These are phyloP conservation scores for Coemansia sp. DNA, from an alignment of 192 early-diverging fungal species.

Conservation along the genomic window DNA sequence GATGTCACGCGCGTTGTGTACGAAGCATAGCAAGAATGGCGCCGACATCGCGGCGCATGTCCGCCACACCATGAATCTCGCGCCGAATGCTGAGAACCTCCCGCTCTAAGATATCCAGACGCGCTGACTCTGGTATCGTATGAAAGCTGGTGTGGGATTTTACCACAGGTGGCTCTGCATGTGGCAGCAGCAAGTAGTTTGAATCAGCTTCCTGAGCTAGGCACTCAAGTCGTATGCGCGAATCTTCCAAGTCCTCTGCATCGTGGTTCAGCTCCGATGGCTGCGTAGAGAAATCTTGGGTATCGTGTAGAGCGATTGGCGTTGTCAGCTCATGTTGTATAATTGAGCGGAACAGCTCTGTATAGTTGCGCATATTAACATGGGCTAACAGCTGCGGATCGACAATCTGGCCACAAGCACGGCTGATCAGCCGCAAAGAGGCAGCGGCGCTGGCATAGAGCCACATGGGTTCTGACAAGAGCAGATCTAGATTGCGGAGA, in stretches of 20 bases:
- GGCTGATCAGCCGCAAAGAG: constrained; percentile 24
- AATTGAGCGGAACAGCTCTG: constrained; percentile 2
- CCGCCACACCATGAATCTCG: constrained; percentile 23
- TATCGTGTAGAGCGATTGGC: neutral
- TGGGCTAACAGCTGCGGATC: constrained; percentile 16
- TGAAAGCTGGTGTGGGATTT: neutral
- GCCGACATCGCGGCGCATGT: constrained; percentile 25
- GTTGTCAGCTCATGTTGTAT: constrained; percentile 2
- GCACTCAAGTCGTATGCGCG: constrained; percentile 10
- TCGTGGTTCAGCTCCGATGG: neutral
- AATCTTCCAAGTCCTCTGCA: neutral
- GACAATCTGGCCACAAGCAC: neutral
- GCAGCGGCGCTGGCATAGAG: constrained; percentile 45
- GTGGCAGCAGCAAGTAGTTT: neutral
- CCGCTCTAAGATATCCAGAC: constrained; percentile 15
- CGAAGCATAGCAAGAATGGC: constrained; percentile 20
- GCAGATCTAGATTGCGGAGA: constrained; percentile 34
- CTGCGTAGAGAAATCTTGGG: neutral
- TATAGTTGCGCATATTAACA: constrained; percentile 5
- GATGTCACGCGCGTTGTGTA: neutral
- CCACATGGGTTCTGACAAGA: constrained; percentile 38
- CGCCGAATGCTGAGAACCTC: constrained; percentile 21
- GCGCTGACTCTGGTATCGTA: neutral
- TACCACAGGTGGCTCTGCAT: neutral
- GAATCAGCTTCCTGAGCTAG: constrained; percentile 1